phyloP scores from a whole-genome alignment of 805 yeast species.

The Candida vartiovaarae region DNA sequence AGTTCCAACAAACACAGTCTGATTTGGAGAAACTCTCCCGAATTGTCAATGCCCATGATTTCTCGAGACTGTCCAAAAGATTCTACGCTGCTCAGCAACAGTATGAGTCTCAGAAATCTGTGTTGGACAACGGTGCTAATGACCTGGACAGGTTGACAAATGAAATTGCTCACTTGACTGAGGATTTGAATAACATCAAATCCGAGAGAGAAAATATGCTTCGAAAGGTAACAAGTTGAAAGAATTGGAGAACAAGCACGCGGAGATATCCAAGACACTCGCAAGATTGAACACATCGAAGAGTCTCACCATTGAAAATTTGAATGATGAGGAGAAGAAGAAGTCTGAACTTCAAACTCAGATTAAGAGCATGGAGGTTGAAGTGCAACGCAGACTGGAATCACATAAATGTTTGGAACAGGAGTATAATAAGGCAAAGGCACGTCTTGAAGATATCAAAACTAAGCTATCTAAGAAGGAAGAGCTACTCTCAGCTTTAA shows the following conservation, averaged over 20 bases:
- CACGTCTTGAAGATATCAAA: conserved; percentile 37
- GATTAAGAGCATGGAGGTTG: conserved; percentile 27
- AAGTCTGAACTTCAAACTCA: conserved; percentile 27
- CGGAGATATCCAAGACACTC: conserved; percentile 48
- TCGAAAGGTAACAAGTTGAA: conserved; percentile 54
- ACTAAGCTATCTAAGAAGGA: conserved; percentile 51
- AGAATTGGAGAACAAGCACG: conserved; percentile 52
- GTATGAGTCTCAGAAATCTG: conserved; percentile 34
- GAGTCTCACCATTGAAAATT: conserved; percentile 50
- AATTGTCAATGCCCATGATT: conserved; percentile 75
- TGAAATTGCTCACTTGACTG: conserved; percentile 53
- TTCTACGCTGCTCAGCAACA: conserved; percentile 37
- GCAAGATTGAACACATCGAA: conserved; percentile 63
- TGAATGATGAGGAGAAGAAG: conserved; percentile 44
- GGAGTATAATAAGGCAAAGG: conserved; percentile 38
- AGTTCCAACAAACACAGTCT: conserved; percentile 77
- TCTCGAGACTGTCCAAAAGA: conserved; percentile 33
- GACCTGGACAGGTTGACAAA: conserved; percentile 38
- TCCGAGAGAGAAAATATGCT: conserved; percentile 46
- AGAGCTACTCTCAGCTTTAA: conserved; percentile 71
- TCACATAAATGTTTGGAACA: conserved; percentile 35
- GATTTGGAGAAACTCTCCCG: conserved; percentile 70
- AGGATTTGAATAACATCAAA: conserved; percentile 52
- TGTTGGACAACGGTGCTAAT: conserved; percentile 34
- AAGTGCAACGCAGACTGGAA: conserved; percentile 30